phyloP scores from a whole-genome alignment of 2,329 filamentous ascomycete genomes.

The Allantophomopsis lycopodina region DNA sequence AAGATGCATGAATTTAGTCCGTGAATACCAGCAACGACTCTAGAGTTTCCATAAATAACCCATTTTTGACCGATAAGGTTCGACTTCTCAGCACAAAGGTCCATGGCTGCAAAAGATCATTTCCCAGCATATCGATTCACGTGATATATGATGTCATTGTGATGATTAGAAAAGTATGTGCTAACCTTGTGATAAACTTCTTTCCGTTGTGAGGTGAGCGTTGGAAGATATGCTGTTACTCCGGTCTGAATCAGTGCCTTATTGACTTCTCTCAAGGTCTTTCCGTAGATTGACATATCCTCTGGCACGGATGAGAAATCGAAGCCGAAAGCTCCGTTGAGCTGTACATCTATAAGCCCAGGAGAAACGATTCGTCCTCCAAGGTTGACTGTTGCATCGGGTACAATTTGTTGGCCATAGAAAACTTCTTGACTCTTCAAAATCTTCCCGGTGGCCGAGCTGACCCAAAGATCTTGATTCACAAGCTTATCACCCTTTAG shows the following conservation, averaged over 20 bases:
- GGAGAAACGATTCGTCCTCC: conserved; percentile 73
- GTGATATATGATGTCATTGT: no score
- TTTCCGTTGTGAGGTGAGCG: conserved; percentile 66
- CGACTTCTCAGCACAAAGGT: no score
- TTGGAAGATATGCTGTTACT: conserved; percentile 80
- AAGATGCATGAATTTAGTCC: no score
- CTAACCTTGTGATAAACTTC: conserved; percentile 67
- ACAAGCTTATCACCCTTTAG: conserved; percentile 54
- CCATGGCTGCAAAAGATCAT: no score
- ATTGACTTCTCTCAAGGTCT: conserved; percentile 61
- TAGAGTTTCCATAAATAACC: no score
- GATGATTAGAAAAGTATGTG: not conserved
- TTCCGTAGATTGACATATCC: conserved; percentile 53
- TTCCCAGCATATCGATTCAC: no score
- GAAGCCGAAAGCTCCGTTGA: conserved; percentile 87
- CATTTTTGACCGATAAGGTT: no score
- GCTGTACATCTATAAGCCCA: conserved; percentile 80
- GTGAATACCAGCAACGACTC: no score
- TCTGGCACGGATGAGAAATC: conserved; percentile 74
- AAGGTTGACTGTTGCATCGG: conserved; percentile 66
- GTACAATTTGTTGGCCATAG: conserved; percentile 54
- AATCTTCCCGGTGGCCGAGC: conserved; percentile 68
- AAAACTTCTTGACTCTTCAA: conserved; percentile 54
- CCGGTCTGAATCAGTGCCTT: conserved; percentile 60
- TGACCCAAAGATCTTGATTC: conserved; percentile 77